Evolutionary conservation across 192 early-diverging fungal species (phyloP).

Genomic region (Backusella macrospora): DNA sequence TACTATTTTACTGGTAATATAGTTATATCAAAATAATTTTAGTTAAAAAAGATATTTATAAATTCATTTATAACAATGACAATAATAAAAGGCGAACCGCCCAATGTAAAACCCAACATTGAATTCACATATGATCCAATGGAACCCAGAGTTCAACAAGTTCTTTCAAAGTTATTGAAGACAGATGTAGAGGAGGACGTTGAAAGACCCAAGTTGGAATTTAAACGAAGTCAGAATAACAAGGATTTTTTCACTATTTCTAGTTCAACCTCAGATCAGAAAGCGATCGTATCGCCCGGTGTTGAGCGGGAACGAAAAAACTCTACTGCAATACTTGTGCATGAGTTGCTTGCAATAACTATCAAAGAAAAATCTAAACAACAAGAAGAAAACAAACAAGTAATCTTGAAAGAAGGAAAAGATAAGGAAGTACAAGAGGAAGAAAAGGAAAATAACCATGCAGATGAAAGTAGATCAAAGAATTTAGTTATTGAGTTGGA

Average conservation of each 20-base stretch:
- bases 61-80: neutral
- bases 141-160: constrained; percentile 16
- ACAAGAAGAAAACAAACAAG: neutral
- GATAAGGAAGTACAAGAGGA: neutral
- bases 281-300: neutral
- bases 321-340: constrained; percentile 10
- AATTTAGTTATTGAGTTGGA: constrained; percentile 38
- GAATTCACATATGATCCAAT: constrained; percentile 21
- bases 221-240: constrained; percentile 4
- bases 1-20: constrained; percentile 38
- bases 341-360: constrained; percentile 4
- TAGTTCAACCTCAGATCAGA: neutral
- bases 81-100: constrained; percentile 12
- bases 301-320: neutral
- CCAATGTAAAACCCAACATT: constrained; percentile 19
- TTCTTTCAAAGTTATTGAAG: neutral
- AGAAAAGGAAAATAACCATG: neutral
- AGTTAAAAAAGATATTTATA: neutral
- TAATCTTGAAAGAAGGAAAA: neutral
- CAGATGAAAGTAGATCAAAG: neutral
- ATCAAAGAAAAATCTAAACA: constrained; percentile 2
- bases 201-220: constrained; percentile 14
- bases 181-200: neutral
- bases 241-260: constrained; percentile 16
- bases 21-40: neutral